A percentile compares a stretch with the other conserved stretches of the same genome.
Evolutionary conservation across 1,139 yeast genomes (phyloP).

Genomic region (Candida sanyaensis): DNA sequence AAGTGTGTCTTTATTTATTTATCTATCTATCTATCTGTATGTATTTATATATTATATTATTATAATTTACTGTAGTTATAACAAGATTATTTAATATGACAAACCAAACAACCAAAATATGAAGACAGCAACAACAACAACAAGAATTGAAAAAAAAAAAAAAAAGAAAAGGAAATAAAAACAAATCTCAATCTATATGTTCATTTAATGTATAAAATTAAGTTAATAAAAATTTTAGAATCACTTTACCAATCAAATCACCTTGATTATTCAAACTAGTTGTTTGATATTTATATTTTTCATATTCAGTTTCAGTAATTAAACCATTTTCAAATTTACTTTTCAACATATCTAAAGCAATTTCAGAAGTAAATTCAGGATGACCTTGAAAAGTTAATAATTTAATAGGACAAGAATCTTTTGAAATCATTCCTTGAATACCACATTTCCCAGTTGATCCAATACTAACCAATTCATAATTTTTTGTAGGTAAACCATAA

Average conservation of each 20-base stretch:
- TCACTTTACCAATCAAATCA: slow-evolving; percentile 30
- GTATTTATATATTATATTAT: neutral
- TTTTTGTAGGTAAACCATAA: slow-evolving; percentile 31
- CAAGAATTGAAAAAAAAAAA: neutral
- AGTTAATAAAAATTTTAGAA: slow-evolving; percentile 25
- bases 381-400: slow-evolving; percentile 83
- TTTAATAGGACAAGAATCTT: slow-evolving; percentile 19
- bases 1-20: neutral
- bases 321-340: slow-evolving; percentile 16
- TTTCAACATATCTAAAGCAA: slow-evolving; percentile 30
- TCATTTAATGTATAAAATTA: neutral
- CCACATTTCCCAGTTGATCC: slow-evolving; percentile 58
- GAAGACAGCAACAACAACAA: neutral
- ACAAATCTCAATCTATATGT: slow-evolving; percentile 1
- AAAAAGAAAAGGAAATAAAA: neutral
- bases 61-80: slow-evolving; percentile 2
- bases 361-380: slow-evolving; percentile 67
- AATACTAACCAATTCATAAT: slow-evolving; percentile 36
- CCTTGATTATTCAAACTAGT: slow-evolving; percentile 37
- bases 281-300: slow-evolving; percentile 30
- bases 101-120: neutral
- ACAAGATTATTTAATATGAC: neutral
- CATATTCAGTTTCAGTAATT: slow-evolving; percentile 23
- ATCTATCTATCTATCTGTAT: neutral
- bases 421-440: slow-evolving; percentile 61